Evolutionary conservation across 306 rosid genomes (phyloP).

Genomic region (Rubus idaeus): DNA sequence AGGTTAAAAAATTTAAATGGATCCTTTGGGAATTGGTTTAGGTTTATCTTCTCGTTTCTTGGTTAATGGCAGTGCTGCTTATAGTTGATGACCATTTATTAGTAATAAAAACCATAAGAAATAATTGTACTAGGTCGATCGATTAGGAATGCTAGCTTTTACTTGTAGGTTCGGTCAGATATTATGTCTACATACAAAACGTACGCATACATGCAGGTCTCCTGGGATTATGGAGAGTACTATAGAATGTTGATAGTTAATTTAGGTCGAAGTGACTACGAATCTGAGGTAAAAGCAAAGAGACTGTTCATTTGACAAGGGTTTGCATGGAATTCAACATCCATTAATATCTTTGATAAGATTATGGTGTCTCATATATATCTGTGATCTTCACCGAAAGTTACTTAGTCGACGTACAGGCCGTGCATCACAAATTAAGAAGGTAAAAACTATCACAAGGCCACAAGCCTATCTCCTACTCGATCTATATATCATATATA

Average conservation of each 20-base stretch:
- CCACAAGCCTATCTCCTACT: not conserved
- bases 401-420: not conserved
- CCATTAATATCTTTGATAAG: not conserved
- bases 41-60: not conserved
- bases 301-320: conserved; percentile 36
- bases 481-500: not conserved
- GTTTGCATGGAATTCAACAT: conserved; percentile 38
- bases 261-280: conserved; percentile 29
- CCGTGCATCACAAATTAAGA: not conserved
- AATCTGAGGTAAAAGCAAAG: conserved; percentile 20
- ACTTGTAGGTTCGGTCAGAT: not conserved
- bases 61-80: not conserved
- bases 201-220: not conserved
- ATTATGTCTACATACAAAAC: not conserved
- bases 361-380: not conserved
- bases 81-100: not conserved
- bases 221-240: no score
- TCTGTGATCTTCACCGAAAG: not conserved
- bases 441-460: not conserved
- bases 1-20: not conserved
- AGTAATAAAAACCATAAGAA: not conserved
- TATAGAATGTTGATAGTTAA: not conserved
- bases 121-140: not conserved
- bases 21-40: not conserved
- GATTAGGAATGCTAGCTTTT: no score